Base-by-base conservation (phyloP, 352 stramenopile species). In the Pelagophyceae sp. region DNA sequence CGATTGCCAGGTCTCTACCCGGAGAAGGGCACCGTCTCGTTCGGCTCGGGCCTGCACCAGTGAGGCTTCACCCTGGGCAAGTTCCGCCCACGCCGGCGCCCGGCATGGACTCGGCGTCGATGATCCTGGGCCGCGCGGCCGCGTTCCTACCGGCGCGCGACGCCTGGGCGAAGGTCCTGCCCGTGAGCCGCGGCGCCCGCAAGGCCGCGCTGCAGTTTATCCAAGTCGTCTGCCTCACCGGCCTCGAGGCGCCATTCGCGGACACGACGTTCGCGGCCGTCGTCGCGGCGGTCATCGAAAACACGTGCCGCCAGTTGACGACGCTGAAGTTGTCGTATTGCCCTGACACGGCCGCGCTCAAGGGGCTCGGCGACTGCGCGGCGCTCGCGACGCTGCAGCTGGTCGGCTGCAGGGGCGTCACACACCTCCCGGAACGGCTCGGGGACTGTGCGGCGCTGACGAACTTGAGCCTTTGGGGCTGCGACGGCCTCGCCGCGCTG, bases 21-120 rank as follows among this genome's bases (percentile, higher is more conserved):
- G 65, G 91, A 97, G 80, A 95, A 97, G 81, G 96, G 96, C 81
- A 99, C 93, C 76, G 96, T 99, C 45, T 95, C 95, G 75, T 99
- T 99, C 83, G 96, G 95, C 84, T 98, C 94, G 79, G 96, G 95
- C 88, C 92, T 99, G 63, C 96, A 99, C 87, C 95, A 98, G 86
- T 99, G 96, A 96, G 96, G 95, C 82, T 99, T 99, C 88, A 99
- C 96, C 40, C 87, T 99, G 17, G 98, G 98, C 90, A 95, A 95
- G 84, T 99, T 99, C n/a, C n/a, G n/a, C n/a, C n/a, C n/a, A n/a
- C n/a, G n/a, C n/a, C n/a, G n/a, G n/a, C n/a, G n/a, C n/a, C n/a
- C n/a, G n/a, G n/a, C n/a, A n/a, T n/a, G n/a, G n/a, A n/a, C n/a
- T n/a, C n/a, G n/a, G n/a, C n/a, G n/a, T n/a, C n/a, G n/a, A n/a